phyloP scores from a whole-genome alignment of 352 stramenopile species.

The Phytophthora fragariaefolia region DNA sequence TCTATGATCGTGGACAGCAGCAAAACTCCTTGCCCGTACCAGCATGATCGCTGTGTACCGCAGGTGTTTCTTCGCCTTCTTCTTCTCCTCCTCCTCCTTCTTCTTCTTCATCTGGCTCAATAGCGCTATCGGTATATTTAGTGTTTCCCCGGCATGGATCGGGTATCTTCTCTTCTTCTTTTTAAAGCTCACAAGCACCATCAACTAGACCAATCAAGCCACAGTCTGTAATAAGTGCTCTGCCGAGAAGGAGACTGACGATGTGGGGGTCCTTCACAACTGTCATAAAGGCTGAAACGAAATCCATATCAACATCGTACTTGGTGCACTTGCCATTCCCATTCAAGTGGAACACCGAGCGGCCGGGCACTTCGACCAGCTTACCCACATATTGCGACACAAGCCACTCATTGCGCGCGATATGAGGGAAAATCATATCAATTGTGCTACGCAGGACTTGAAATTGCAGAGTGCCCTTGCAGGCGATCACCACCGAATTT shows the following conservation, averaged over 20 bases:
- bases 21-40: background rate
- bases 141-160: background rate
- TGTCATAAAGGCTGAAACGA: conserved; percentile 20
- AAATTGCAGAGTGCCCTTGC: conserved; percentile 25
- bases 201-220: conserved; percentile 19
- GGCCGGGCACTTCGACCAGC: background rate
- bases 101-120: background rate
- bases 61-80: background rate
- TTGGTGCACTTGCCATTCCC: conserved; percentile 15
- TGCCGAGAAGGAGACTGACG: conserved; percentile 23
- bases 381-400: conserved; percentile 21
- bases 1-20: background rate
- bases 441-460: conserved; percentile 34
- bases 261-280: conserved; percentile 24
- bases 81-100: background rate
- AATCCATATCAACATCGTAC: conserved; percentile 34
- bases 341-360: conserved; percentile 33
- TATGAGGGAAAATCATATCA: conserved; percentile 33
- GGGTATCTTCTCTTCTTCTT: conserved; percentile 13
- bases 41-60: background rate
- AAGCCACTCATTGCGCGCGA: conserved; percentile 28
- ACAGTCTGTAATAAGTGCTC: conserved; percentile 25
- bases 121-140: background rate
- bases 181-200: background rate
- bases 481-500: conserved; percentile 22